phyloP scores from a whole-genome alignment of 1,284 basidiomycete genomes.

The Porodaedalea pini region DNA sequence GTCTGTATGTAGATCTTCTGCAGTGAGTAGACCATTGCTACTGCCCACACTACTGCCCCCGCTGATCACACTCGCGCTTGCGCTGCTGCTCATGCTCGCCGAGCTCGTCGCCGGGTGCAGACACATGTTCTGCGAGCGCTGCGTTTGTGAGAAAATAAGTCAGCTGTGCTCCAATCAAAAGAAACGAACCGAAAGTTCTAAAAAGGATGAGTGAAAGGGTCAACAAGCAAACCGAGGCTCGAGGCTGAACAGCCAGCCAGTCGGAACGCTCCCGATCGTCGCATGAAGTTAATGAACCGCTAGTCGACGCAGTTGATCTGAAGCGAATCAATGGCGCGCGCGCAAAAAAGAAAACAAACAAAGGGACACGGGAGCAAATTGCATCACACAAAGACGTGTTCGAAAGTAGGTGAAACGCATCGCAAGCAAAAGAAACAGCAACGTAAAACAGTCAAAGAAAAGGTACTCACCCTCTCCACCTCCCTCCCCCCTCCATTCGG shows the following conservation, averaged over 20 bases:
- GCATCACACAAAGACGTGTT: neutral
- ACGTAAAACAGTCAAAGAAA: neutral
- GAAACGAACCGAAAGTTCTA: neutral
- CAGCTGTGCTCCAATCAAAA: neutral
- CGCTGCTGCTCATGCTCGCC: neutral
- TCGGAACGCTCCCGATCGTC: too few species aligned
- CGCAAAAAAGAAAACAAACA: too few species aligned
- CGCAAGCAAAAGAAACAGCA: neutral
- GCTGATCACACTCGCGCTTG: neutral
- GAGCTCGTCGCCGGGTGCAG: neutral
- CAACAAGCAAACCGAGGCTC: neutral
- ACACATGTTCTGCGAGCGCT: neutral
- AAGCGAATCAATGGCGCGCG: too few species aligned
- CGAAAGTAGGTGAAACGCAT: neutral
- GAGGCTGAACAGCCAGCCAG: neutral
- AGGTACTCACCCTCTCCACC: neutral
- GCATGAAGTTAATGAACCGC: too few species aligned
- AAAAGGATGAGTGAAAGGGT: neutral
- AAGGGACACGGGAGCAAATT: neutral
- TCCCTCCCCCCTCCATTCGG: neutral
- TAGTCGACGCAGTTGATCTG: too few species aligned
- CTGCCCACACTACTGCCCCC: neutral
- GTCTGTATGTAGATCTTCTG: slow-evolving; percentile 11
- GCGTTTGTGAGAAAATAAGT: neutral
- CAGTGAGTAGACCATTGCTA: slow-evolving; percentile 5